phyloP scores from a whole-genome alignment of 495 filamentous ascomycete species.

The Neurospora sp. region DNA sequence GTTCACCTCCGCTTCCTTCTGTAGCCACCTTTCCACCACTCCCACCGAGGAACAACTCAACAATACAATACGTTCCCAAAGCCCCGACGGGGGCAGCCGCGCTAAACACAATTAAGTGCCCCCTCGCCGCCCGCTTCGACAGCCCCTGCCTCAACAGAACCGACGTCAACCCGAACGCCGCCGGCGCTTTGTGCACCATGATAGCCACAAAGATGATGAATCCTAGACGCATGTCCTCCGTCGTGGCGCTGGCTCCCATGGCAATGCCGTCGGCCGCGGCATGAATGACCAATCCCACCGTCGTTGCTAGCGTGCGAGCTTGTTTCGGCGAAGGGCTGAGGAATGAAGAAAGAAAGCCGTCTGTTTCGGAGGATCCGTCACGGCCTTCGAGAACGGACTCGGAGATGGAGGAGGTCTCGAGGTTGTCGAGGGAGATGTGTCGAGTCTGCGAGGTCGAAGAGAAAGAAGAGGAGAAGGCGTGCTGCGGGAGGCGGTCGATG shows the following conservation, averaged over 20 bases:
- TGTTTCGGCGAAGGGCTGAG: constrained; percentile 41
- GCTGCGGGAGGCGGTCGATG: constrained; percentile 76
- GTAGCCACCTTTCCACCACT: constrained; percentile 25
- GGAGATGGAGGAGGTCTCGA: constrained; percentile 41
- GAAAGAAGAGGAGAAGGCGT: constrained; percentile 47
- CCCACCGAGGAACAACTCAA: constrained; percentile 57
- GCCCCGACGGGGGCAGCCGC: constrained; percentile 84
- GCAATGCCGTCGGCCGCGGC: constrained; percentile 95
- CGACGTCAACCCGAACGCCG: constrained; percentile 87
- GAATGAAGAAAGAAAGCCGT: constrained; percentile 40
- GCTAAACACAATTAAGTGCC: constrained; percentile 83
- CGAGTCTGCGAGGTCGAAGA: constrained; percentile 42
- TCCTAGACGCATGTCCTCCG: constrained; percentile 59
- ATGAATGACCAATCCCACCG: constrained; percentile 89
- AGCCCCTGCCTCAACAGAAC: constrained; percentile 81
- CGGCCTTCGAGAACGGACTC: constrained; percentile 11
- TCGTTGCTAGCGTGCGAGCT: constrained; percentile 57
- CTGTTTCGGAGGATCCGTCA: constrained; percentile 27
- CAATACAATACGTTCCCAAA: constrained; percentile 67
- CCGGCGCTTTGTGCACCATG: constrained; percentile 94
- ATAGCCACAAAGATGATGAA: constrained; percentile 93
- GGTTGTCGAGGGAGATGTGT: constrained; percentile 74
- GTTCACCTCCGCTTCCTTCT: constrained; percentile 15
- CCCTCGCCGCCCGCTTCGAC: constrained; percentile 72
- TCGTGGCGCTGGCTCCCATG: constrained; percentile 73